A percentile compares a stretch with the other conserved stretches of the same genome.
These are phyloP conservation scores for Symbiotaphrina buchneri DNA, from an alignment of 495 filamentous ascomycete species.

Conservation along the genomic window DNA sequence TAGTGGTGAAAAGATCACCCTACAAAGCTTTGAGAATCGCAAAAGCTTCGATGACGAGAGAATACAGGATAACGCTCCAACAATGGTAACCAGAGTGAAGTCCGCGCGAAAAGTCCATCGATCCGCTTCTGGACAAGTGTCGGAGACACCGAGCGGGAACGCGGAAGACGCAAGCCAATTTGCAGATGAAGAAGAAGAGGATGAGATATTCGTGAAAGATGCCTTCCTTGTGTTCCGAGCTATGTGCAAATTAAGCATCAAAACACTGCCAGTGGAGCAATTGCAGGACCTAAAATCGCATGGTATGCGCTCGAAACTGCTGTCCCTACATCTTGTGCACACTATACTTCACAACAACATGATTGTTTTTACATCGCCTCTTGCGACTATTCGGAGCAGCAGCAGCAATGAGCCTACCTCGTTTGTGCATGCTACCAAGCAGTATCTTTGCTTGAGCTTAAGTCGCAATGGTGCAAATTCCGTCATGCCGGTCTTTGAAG, in stretches of 20 bases:
- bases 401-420: slow-evolving; percentile 65
- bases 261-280: slow-evolving; percentile 68
- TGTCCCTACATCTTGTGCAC: slow-evolving; percentile 86
- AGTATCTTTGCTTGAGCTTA: slow-evolving; percentile 82
- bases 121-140: slow-evolving; percentile 29
- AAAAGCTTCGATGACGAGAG: slow-evolving; percentile 85
- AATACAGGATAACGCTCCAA: slow-evolving; percentile 75
- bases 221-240: slow-evolving; percentile 93
- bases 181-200: slow-evolving; percentile 62
- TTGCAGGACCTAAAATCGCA: slow-evolving; percentile 80
- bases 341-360: slow-evolving; percentile 85
- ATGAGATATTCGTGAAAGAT: slow-evolving; percentile 91
- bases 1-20: slow-evolving; percentile 57
- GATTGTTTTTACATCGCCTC: slow-evolving; percentile 64
- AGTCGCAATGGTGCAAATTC: slow-evolving; percentile 89
- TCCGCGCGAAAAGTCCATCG: slow-evolving; percentile 24
- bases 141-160: slow-evolving; percentile 4
- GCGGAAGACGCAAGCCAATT: slow-evolving; percentile 2
- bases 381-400: slow-evolving; percentile 73
- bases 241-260: slow-evolving; percentile 93
- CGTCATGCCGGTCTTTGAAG: slow-evolving; percentile 77
- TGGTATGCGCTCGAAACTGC: slow-evolving; percentile 89
- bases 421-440: slow-evolving; percentile 88
- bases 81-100: slow-evolving; percentile 71
- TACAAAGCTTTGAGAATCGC: slow-evolving; percentile 85